phyloP scores from a whole-genome alignment of 2,329 filamentous ascomycete species.

The Xylaria multiplex region DNA sequence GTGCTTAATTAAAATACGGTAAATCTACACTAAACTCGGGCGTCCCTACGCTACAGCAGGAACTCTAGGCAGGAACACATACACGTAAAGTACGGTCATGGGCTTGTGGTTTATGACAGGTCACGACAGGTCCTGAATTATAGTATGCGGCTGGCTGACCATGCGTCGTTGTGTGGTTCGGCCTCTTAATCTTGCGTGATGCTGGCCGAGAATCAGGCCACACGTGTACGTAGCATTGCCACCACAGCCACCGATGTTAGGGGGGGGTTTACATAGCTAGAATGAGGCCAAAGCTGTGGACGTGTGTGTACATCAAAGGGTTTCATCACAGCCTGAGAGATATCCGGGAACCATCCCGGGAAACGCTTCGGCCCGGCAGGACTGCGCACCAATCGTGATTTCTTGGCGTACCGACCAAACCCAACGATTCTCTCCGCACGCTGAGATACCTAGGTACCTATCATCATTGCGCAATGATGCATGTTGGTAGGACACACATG shows the following conservation, averaged over 20 bases:
- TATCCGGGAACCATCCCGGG: slow-evolving; percentile 20
- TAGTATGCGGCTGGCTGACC: slow-evolving; percentile 25
- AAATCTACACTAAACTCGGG: background rate
- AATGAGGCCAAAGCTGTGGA: slow-evolving; percentile 15
- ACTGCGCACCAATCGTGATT: slow-evolving; percentile 19
- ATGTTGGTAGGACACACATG: slow-evolving; percentile 18
- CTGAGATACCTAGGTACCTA: background rate
- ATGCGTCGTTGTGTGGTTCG: slow-evolving; percentile 29
- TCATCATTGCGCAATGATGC: slow-evolving; percentile 17
- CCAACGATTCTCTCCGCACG: background rate
- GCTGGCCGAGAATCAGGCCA: slow-evolving; percentile 29
- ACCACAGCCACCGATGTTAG: slow-evolving; percentile 19
- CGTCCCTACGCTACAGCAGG: background rate
- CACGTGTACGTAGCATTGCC: slow-evolving; percentile 29
- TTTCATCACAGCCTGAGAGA: slow-evolving; percentile 16
- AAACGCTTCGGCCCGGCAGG: slow-evolving; percentile 29
- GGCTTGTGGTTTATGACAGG: slow-evolving; percentile 18
- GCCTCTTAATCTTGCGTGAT: slow-evolving; percentile 23
- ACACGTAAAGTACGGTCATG: slow-evolving; percentile 21
- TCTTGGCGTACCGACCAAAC: slow-evolving; percentile 15
- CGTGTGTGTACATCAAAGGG: slow-evolving; percentile 5
- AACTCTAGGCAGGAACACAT: background rate
- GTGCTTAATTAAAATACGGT: slow-evolving; percentile 10
- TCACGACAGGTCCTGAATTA: slow-evolving; percentile 14
- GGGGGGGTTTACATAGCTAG: background rate